These are phyloP conservation scores for Crithidia acanthocephali DNA, from an alignment of 208 protist species.

Conservation along the genomic window DNA sequence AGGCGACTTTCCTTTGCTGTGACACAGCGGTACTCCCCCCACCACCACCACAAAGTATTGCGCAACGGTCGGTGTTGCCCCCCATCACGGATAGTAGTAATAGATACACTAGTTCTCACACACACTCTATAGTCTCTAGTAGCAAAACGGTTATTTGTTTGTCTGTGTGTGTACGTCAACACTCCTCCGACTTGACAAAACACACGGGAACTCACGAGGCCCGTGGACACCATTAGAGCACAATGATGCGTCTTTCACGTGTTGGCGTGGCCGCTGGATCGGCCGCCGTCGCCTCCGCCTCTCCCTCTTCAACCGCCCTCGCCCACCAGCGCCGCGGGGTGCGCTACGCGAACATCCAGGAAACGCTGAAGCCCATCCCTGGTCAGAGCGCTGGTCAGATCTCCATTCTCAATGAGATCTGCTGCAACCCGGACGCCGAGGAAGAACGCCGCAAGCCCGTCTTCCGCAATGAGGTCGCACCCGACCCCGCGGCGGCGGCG, in stretches of 20 bases:
- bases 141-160: no score
- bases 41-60: no score
- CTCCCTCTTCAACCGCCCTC: constrained; percentile 1
- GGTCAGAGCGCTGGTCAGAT: constrained; percentile 86
- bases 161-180: background rate
- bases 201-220: background rate
- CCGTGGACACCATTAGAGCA: background rate
- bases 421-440: constrained; percentile 86
- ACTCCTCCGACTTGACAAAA: background rate
- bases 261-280: constrained; percentile 2
- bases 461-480: constrained; percentile 76
- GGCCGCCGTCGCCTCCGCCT: background rate
- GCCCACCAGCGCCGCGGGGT: constrained; percentile 45
- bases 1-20: no score
- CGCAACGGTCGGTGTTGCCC: no score
- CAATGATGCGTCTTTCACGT: constrained; percentile 29
- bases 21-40: no score
- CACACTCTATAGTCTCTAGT: no score
- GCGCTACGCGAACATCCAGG: constrained; percentile 84
- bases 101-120: no score
- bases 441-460: constrained; percentile 85
- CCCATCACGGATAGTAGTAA: no score
- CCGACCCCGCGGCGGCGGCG: constrained; percentile 7
- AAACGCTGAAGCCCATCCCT: constrained; percentile 73
- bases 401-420: constrained; percentile 86